phyloP scores from a whole-genome alignment of 1,284 basidiomycete genomes.

The Leccinum fuscescens region DNA sequence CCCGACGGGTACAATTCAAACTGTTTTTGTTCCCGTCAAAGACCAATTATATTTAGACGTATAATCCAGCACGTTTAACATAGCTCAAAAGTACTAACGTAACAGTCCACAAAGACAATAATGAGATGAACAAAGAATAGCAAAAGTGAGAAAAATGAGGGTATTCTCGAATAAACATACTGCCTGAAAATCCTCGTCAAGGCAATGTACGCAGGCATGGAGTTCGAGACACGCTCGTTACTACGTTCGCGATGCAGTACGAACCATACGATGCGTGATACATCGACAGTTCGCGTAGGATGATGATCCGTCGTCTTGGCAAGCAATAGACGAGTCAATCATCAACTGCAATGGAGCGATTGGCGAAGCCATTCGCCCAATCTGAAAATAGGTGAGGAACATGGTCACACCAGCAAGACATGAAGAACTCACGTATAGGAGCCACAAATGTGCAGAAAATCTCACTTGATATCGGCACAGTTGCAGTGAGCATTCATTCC shows the following conservation, averaged over 20 bases:
- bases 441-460: background rate
- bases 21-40: background rate
- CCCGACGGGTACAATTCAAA: background rate
- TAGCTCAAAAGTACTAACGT: constrained; percentile 1
- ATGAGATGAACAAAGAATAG: constrained; percentile 6
- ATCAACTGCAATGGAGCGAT: constrained; percentile 36
- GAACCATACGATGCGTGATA: constrained; percentile 64
- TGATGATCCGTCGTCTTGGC: constrained; percentile 31
- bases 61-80: constrained; percentile 14
- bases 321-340: constrained; percentile 39
- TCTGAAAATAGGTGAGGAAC: constrained; percentile 19
- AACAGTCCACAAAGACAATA: constrained; percentile 18
- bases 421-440: constrained; percentile 26
- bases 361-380: constrained; percentile 35
- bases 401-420: background rate
- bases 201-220: constrained; percentile 30
- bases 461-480: constrained; percentile 68
- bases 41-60: constrained; percentile 14
- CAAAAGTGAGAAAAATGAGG: constrained; percentile 5
- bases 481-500: constrained; percentile 57
- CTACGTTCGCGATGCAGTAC: constrained; percentile 45
- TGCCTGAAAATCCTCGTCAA: constrained; percentile 35
- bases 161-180: constrained; percentile 15
- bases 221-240: constrained; percentile 57
- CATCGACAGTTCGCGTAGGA: constrained; percentile 50